Evolutionary conservation across 768 basidiomycete genomes (phyloP), one percentile per base, ranked within the genome.

Genomic region (Erythrobasidium yunnanense): DNA sequence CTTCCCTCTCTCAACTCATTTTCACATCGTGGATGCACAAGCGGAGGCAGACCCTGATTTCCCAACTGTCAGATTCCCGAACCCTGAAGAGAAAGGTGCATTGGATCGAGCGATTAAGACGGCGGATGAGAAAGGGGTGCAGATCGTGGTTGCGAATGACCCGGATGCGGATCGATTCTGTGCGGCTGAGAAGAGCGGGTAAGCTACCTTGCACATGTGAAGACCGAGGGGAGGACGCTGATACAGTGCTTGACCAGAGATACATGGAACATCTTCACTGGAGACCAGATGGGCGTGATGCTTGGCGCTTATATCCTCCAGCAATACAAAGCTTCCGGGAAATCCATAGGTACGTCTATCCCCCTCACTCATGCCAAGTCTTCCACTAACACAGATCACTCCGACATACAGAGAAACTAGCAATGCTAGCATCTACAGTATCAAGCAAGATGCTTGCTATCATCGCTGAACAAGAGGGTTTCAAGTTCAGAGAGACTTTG

Each of bases 361-460:
- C 25, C 50, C 13, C 22, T 8, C 18, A 23, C 5, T n/a, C 13
- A 27, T 23, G n/a, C 49, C 15, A n/a, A 46, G 15, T 15, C 11
- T 11, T 17, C 8, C 38, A 23, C 29, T 11, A 22, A 8, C 8
- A 52, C 13, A 25, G 29, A 23, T 35, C 42, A 30, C 8, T 42
- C 42, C 55, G 23, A 18, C 29, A 15, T 25, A 4, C 45, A 77
- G 81, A 81, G 3, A 84, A 83, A 70, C 77, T 90, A 4, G 88
- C 85, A 1, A 87, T 92, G 83, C 84, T 90, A 4, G 88, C 87
- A 3, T 90, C 89, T 1, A 87, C 88, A 3, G 90, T 92, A 17
- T 90, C 88, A 73, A 90, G 87, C 15, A 90, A 88, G 76, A 88
- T 92, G 88, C 77, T 91, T 5, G 84, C 85, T 72, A 78, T 82